These are phyloP conservation scores for Candida quercuum DNA, from an alignment of 805 yeast genomes.

Conservation along the genomic window DNA sequence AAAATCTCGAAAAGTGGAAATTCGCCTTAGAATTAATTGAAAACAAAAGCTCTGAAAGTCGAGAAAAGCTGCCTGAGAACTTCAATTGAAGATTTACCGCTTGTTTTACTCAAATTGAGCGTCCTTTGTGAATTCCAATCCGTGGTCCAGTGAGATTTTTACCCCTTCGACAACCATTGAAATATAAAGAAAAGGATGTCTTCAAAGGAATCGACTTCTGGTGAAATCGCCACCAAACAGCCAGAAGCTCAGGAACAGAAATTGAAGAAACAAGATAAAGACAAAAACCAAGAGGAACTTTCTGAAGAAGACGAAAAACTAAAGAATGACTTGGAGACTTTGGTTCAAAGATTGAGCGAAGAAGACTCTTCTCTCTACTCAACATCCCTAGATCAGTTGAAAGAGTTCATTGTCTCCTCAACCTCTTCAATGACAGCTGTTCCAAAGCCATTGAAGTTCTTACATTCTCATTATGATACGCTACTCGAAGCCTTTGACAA, in stretches of 20 bases:
- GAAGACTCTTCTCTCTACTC: conserved; percentile 42
- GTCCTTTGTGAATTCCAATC: no score
- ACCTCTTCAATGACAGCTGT: conserved; percentile 99
- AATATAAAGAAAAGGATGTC: no score
- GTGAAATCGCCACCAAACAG: conserved; percentile 24
- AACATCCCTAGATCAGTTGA: conserved; percentile 63
- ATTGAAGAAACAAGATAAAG: conserved; percentile 9
- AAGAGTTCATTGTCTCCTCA: conserved; percentile 77
- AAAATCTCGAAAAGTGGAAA: no score
- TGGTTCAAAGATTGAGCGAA: conserved; percentile 74
- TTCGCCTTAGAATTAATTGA: no score
- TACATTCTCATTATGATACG: conserved; percentile 79
- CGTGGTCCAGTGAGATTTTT: no score
- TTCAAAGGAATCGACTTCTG: conserved; percentile 14
- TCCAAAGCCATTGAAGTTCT: conserved; percentile 94
- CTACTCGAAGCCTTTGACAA: conserved; percentile 59
- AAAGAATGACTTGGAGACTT: conserved; percentile 78
- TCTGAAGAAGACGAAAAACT: conserved; percentile 90
- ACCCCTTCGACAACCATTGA: no score
- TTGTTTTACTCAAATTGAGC: no score
- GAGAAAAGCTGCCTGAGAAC: no score
- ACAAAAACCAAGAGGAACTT: conserved; percentile 65
- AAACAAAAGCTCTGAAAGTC: no score
- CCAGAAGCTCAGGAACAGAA: conserved; percentile 3
- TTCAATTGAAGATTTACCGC: no score